Conservation (phyloP, 306 rosid species). For the Cucumis cinereus region DNA sequence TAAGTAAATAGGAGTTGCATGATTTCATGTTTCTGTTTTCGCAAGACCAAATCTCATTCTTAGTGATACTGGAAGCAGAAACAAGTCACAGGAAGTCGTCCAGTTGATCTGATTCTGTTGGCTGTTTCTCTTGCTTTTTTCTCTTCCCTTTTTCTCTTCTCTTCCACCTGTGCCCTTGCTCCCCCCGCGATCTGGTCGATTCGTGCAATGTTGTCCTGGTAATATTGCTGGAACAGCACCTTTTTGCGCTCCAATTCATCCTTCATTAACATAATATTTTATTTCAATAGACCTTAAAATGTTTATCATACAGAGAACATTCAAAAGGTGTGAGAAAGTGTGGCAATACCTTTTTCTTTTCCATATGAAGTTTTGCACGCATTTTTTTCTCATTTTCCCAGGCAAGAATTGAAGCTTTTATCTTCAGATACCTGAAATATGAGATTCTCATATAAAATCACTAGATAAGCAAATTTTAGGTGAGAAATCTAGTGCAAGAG, state of each 20-base stretch:
- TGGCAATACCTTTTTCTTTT: conserved; percentile 28
- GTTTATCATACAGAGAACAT: background rate
- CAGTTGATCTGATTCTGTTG: conserved; percentile 25
- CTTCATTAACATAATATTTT: conserved; percentile 23
- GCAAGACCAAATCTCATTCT: background rate
- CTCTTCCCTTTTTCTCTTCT: conserved; percentile 38
- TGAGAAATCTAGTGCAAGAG: background rate
- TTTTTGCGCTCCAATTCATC: conserved; percentile 32
- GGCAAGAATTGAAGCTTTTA: conserved; percentile 25
- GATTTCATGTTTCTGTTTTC: conserved; percentile 1
- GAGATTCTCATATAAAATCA: background rate
- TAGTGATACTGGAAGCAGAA: conserved; percentile 47
- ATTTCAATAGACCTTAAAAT: background rate
- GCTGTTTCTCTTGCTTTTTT: conserved; percentile 29
- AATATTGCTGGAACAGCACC: conserved; percentile 22
- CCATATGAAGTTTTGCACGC: conserved; percentile 39
- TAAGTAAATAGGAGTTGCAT: background rate
- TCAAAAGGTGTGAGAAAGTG: background rate
- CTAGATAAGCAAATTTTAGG: background rate
- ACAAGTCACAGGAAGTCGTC: conserved; percentile 31
- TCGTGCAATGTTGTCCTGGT: conserved; percentile 33
- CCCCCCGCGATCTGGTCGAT: conserved; percentile 39
- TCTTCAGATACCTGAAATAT: conserved; percentile 42
- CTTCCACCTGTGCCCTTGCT: conserved; percentile 45
- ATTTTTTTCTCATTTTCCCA: conserved; percentile 53